Conservation (phyloP, 2,329 filamentous ascomycete genomes). For the Exophiala sideris region DNA sequence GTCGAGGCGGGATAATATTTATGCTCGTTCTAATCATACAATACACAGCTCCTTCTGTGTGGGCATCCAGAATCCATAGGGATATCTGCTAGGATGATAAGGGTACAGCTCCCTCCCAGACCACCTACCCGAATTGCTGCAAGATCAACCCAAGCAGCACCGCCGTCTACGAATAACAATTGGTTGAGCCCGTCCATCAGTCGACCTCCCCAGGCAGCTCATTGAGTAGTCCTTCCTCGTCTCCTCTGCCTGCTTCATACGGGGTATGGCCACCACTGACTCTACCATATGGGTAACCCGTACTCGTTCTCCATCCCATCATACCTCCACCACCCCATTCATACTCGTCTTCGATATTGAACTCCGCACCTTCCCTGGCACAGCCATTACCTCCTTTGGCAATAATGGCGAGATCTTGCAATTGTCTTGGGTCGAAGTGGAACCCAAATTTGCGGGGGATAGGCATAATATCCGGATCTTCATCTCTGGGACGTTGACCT, state of each 20-base stretch:
- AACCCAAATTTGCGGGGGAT: slow-evolving; percentile 21
- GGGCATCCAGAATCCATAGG: too few species aligned
- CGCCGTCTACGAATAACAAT: neutral
- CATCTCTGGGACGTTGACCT: slow-evolving; percentile 16
- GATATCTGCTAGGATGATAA: too few species aligned
- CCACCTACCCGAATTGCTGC: neutral
- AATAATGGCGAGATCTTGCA: slow-evolving; percentile 26
- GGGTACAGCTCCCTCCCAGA: too few species aligned
- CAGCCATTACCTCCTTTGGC: slow-evolving; percentile 28
- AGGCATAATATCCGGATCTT: slow-evolving; percentile 26
- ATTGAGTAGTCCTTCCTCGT: slow-evolving; percentile 21
- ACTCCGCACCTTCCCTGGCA: slow-evolving; percentile 23
- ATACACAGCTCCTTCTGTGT: too few species aligned
- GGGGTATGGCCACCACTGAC: slow-evolving; percentile 2
- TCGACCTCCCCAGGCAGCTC: slow-evolving; percentile 18
- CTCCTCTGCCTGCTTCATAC: slow-evolving; percentile 18
- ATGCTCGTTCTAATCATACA: too few species aligned
- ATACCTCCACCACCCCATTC: slow-evolving; percentile 27
- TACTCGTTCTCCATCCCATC: slow-evolving; percentile 20
- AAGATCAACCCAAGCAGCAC: neutral
- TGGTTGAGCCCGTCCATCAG: neutral
- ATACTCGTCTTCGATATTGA: slow-evolving; percentile 23
- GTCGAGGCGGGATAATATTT: too few species aligned
- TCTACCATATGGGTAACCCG: neutral
- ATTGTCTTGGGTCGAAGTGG: slow-evolving; percentile 26